phyloP scores from a whole-genome alignment of 106 monocot genomes.

The Dendrobium officinale region DNA sequence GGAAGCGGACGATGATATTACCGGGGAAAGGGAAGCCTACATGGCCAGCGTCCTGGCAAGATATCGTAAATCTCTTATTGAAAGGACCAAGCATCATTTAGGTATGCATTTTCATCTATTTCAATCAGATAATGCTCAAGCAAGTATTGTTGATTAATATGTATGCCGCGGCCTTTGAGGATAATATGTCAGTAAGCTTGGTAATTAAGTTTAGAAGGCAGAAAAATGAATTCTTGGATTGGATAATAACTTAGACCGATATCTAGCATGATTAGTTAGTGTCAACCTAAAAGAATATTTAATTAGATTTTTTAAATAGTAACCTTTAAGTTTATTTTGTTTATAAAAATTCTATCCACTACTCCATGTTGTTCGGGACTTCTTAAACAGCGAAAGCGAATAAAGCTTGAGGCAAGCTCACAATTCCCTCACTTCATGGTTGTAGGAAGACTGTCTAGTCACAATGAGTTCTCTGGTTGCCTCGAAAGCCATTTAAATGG shows the following conservation, averaged over 20 bases:
- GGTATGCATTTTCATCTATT: constrained; percentile 5
- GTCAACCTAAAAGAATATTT: neutral
- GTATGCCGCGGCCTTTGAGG: neutral
- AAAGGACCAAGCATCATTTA: constrained; percentile 15
- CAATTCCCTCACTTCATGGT: neutral
- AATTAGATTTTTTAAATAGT: neutral
- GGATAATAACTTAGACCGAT: neutral
- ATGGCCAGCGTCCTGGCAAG: constrained; percentile 72
- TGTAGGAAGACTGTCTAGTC: neutral
- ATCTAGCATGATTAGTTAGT: neutral
- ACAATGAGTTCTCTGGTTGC: neutral
- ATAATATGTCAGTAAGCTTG: neutral
- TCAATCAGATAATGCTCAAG: neutral
- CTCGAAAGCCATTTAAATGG: neutral
- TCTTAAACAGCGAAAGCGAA: neutral
- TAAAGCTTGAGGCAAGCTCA: neutral
- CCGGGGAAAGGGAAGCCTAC: constrained; percentile 70
- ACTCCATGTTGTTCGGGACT: neutral
- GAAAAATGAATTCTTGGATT: neutral
- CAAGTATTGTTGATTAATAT: neutral
- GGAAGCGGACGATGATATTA: constrained; percentile 70
- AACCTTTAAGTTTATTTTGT: neutral
- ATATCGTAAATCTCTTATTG: constrained; percentile 15
- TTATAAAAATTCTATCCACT: neutral
- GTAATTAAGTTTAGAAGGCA: neutral